Evolutionary conservation across 1,284 basidiomycete genomes (phyloP), one percentile per base, ranked within the genome.

Genomic region (Trichosporon sp.): DNA sequence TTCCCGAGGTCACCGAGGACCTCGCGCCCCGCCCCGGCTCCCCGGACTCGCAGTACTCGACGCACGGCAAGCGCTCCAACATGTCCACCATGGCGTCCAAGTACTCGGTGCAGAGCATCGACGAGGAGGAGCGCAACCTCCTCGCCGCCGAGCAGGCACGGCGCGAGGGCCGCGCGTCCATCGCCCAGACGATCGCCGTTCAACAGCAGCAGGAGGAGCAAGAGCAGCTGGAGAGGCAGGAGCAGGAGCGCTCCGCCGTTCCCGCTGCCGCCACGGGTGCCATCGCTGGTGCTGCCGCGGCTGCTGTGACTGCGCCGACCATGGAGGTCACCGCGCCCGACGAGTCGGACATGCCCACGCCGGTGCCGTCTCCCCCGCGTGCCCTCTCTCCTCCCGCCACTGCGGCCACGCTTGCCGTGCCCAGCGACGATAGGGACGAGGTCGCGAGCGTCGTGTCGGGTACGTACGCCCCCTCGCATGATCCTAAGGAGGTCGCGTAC

Each of bases 121-220:
- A 72, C 32, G 73, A 76, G 12, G 72, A 73, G 44, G 77, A 81
- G 51, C 67, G 71, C 60, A 65, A 72, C 51, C 64, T 38, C 38
- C 13, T 34, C 9, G 27, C 8, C 9, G 56, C 76, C 3, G 81
- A 80, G 64, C 77, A 76, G 15, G 64, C 74, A 35, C 70, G 79
- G 0, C 76, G 78, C 0, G 73, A 75, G 44, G 82, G 80, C 3
- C 74, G 80, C 32, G 75, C 77, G 11, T n/a, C 27, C 18, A 60
- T 60, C 18, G 29, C 56, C 66, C 72, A 74, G 68, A 76, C 75
- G n/a, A 68, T 83, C 9, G 79, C 79, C 9, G 77, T 82, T 31
- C 66, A 72, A 63, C 70, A 75, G 32, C 35, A 69, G n/a, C 32
- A 67, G 13, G 72, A 69, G 18, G 25, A 34, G 44, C 11, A 62